A percentile compares a stretch with the other conserved stretches of the same genome.
Conservation (phyloP, 108 stramenopile species). For the Cyclotella atomus region DNA sequence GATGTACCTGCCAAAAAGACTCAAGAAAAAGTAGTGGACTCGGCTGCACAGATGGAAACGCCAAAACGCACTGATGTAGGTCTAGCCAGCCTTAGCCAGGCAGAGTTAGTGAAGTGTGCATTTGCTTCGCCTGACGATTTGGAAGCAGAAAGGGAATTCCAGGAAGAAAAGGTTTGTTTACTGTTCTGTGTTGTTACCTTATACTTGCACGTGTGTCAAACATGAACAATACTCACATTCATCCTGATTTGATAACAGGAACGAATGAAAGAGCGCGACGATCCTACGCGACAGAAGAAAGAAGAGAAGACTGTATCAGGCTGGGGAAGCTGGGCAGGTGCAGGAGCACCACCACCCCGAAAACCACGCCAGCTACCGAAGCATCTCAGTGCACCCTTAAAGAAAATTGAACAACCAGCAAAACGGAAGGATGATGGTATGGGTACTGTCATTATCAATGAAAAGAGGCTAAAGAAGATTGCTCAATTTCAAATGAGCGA, state of each 20-base stretch:
- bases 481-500: slow-evolving; percentile 87
- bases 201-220: not conserved
- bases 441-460: slow-evolving; percentile 91
- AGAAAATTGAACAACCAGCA: slow-evolving; percentile 46
- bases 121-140: slow-evolving; percentile 87
- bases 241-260: too few relatives aligned
- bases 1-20: slow-evolving; percentile 22
- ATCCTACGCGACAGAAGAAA: slow-evolving; percentile 70
- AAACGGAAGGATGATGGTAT: slow-evolving; percentile 82
- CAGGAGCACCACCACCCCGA: slow-evolving; percentile 75
- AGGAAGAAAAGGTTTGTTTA: slow-evolving; percentile 76
- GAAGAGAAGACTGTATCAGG: slow-evolving; percentile 66
- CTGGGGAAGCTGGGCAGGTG: slow-evolving; percentile 93
- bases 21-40: slow-evolving; percentile 11
- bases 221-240: too few relatives aligned
- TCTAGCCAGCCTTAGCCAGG: slow-evolving; percentile 67
- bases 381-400: slow-evolving; percentile 62
- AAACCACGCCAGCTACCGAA: slow-evolving; percentile 68
- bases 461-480: slow-evolving; percentile 90
- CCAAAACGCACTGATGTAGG: slow-evolving; percentile 11
- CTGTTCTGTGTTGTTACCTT: too few relatives aligned
- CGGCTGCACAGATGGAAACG: not conserved
- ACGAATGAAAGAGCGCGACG: slow-evolving; percentile 71
- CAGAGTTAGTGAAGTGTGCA: slow-evolving; percentile 89
- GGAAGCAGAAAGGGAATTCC: slow-evolving; percentile 90